These are phyloP conservation scores for Saprolegnia diclina DNA, from an alignment of 352 stramenopile genomes.

Conservation along the genomic window DNA sequence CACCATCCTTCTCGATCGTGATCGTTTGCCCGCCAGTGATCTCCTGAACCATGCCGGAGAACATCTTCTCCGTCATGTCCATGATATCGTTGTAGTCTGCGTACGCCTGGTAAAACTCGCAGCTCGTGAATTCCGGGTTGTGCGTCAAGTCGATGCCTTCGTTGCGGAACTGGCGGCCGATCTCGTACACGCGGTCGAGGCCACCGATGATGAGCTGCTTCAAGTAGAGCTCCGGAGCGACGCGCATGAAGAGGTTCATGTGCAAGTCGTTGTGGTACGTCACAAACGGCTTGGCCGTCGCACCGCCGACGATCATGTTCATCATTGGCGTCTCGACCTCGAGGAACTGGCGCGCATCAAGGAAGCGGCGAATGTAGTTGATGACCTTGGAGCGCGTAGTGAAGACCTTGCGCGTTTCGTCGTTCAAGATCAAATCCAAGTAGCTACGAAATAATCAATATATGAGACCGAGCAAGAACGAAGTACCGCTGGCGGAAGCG, in stretches of 20 bases:
- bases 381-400: constrained; percentile 91
- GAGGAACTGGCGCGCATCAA: constrained; percentile 93
- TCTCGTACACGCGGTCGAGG: constrained; percentile 97
- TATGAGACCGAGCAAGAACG: too few species aligned
- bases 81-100: constrained; percentile 98
- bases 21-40: constrained; percentile 86
- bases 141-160: constrained; percentile 97
- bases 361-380: constrained; percentile 87
- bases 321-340: constrained; percentile 99
- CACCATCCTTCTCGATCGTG: constrained; percentile 87
- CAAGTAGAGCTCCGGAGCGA: constrained; percentile 97
- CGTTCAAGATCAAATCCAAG: constrained; percentile 96
- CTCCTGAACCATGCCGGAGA: constrained; percentile 87
- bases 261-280: constrained; percentile 96
- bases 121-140: constrained; percentile 99
- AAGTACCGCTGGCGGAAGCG: constrained; percentile 78
- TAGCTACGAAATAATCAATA: constrained; percentile 38
- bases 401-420: constrained; percentile 90
- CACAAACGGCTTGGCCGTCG: constrained; percentile 96
- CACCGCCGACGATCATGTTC: constrained; percentile 92
- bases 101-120: constrained; percentile 99
- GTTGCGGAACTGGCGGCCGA: constrained; percentile 98
- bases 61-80: constrained; percentile 92
- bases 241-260: constrained; percentile 95
- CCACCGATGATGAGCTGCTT: constrained; percentile 98